Evolutionary conservation across 177 flowering plant species (phyloP), one percentile per base, ranked within the genome.

Genomic region (Tripterygium wilfordii): DNA sequence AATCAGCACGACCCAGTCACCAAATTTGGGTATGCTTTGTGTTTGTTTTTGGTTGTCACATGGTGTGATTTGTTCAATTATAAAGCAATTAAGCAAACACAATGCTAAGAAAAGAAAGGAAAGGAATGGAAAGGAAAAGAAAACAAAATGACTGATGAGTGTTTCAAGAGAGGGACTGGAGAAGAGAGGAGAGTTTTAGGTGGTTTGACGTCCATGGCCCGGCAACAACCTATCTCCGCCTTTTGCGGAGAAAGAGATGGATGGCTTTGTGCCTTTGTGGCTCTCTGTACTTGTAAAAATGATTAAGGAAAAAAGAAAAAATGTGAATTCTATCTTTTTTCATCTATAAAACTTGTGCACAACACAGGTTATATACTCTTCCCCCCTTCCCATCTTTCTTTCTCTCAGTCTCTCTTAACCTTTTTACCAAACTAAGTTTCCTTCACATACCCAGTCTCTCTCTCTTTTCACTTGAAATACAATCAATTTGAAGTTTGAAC

Each of bases 201-300:
- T 48, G 42, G 46, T 54, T 60, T 65, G 69, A 55, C 65, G 62
- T 61, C 43, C 2, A 56, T 56, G 61, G 62, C 54, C 42, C 58
- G 65, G 41, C 57, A 41, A n/a, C 30, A 9, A 10, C 12, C 8
- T 44, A 8, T 40, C 62, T 32, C 57, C 63, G 60, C 50, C 60
- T 40, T 28, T 62, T 46, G 29, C 70, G 70, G 63, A 24, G 59
- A 36, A 40, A 4, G 1, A 20, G n/a, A 2, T 1, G 26, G 24
- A 30, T 30, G 33, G 12, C 12, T 30, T 30, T 30, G 8, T 30
- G 7, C 33, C 33, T 30, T 30, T 6, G 33, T 7, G 7, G 33
- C 33, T 30, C n/a, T n/a, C n/a, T 30, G 12, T 30, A 30, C 33
- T 30, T 7, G 12, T 30, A 30, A 30, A 30, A 6, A 6, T 12